Evolutionary conservation across 129 eudicot genomes (phyloP).

Genomic region (Ambrosia artemisiifolia): DNA sequence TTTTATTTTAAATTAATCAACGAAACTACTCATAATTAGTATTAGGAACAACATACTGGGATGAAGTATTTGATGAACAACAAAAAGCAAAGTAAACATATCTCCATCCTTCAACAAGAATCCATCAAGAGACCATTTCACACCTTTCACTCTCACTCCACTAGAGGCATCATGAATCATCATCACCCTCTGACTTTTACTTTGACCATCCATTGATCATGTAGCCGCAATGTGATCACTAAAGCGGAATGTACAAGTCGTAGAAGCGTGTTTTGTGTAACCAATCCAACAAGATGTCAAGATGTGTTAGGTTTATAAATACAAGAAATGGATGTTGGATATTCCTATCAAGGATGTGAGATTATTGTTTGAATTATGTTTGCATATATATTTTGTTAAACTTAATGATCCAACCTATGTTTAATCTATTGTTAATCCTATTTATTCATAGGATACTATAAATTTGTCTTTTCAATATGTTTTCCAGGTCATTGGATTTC

Average conservation of each 20-base stretch:
- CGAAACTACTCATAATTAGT: neutral
- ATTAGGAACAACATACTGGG: constrained; percentile 19
- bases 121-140: constrained; percentile 42
- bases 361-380: constrained; percentile 18
- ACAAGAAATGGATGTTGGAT: neutral
- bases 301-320: constrained; percentile 8
- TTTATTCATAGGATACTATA: constrained; percentile 22
- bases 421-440: constrained; percentile 20
- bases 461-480: neutral
- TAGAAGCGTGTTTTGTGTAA: neutral
- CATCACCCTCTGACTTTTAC: constrained; percentile 43
- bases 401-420: constrained; percentile 22
- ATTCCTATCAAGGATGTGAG: neutral
- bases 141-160: constrained; percentile 20
- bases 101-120: constrained; percentile 42
- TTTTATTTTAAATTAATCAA: neutral
- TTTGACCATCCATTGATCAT: constrained; percentile 28
- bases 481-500: constrained; percentile 8
- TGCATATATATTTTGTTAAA: constrained; percentile 4
- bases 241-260: constrained; percentile 16
- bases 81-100: constrained; percentile 30
- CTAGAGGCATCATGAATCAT: constrained; percentile 44
- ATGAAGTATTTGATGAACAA: constrained; percentile 33
- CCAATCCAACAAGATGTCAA: neutral
- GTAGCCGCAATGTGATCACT: neutral